Percentiles rank a stretch among this genome's conserved stretches.
phyloP scores from a whole-genome alignment of 148 eudicot species.

The Rhododendron molle region DNA sequence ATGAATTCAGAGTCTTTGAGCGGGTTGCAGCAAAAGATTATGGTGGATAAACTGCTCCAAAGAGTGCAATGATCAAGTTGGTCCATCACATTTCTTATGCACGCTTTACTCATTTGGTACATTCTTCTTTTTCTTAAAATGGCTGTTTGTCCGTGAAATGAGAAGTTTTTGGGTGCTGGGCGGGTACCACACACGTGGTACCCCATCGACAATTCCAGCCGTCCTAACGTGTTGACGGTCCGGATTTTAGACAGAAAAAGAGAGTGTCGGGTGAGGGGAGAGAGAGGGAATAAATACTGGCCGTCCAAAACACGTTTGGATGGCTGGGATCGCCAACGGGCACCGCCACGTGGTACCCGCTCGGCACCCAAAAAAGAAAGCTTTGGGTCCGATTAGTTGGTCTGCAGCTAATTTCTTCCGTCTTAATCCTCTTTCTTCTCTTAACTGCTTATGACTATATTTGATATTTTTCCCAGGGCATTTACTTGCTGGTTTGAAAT shows the following conservation, averaged over 20 bases:
- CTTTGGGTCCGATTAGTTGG: not conserved
- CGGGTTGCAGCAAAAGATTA: slow-evolving; percentile 61
- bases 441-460: not conserved
- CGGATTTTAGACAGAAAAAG: too few relatives aligned
- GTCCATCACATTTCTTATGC: slow-evolving; percentile 2
- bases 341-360: too few relatives aligned
- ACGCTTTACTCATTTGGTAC: not conserved
- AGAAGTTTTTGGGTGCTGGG: too few relatives aligned
- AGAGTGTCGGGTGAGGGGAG: too few relatives aligned
- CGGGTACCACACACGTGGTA: too few relatives aligned
- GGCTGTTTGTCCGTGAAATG: not conserved
- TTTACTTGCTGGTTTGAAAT: not conserved
- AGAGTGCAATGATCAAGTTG: slow-evolving; percentile 43
- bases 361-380: not conserved
- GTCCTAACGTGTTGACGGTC: too few relatives aligned
- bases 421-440: not conserved
- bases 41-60: slow-evolving; percentile 71
- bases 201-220: too few relatives aligned
- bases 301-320: too few relatives aligned
- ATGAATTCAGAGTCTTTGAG: slow-evolving; percentile 68
- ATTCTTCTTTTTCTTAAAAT: not conserved
- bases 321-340: too few relatives aligned
- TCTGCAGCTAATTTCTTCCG: not conserved
- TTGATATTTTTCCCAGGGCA: not conserved
- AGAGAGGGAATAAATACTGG: too few relatives aligned